These are phyloP conservation scores for Agaricales sp. DNA, from an alignment of 1,284 basidiomycete species.

Conservation along the genomic window DNA sequence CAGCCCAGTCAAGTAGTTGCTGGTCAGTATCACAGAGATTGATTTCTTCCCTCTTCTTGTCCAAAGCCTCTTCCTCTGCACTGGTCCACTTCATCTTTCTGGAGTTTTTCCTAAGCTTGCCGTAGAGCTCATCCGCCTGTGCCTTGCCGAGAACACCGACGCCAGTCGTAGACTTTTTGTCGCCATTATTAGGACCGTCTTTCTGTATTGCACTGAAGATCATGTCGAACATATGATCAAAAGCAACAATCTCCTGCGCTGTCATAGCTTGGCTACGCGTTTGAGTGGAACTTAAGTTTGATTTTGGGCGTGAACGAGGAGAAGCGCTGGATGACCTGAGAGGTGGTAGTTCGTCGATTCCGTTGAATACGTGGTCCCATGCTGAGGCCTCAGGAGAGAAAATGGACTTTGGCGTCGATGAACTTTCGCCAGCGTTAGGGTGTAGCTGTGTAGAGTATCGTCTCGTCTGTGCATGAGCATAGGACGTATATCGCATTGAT, in stretches of 20 bases:
- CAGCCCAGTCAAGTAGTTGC: constrained; percentile 70
- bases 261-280: constrained; percentile 52
- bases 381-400: constrained; percentile 28
- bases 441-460: background rate
- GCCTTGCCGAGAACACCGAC: constrained; percentile 20
- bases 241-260: constrained; percentile 49
- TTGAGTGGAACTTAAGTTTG: constrained; percentile 9
- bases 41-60: constrained; percentile 70
- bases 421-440: background rate
- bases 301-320: constrained; percentile 9
- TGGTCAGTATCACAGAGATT: constrained; percentile 59
- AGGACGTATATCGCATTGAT: background rate
- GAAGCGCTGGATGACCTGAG: constrained; percentile 10
- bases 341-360: constrained; percentile 23
- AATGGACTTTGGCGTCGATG: constrained; percentile 16
- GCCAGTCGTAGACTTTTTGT: constrained; percentile 10
- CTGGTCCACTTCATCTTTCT: constrained; percentile 40
- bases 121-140: constrained; percentile 30
- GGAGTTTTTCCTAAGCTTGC: constrained; percentile 37
- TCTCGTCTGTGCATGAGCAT: background rate
- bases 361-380: constrained; percentile 48
- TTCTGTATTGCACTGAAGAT: constrained; percentile 40
- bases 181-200: constrained; percentile 23
- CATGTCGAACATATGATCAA: constrained; percentile 64
- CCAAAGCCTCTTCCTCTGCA: constrained; percentile 49